These are phyloP conservation scores for Leccinum solheimii DNA, from an alignment of 1,284 basidiomycete genomes.

Conservation along the genomic window DNA sequence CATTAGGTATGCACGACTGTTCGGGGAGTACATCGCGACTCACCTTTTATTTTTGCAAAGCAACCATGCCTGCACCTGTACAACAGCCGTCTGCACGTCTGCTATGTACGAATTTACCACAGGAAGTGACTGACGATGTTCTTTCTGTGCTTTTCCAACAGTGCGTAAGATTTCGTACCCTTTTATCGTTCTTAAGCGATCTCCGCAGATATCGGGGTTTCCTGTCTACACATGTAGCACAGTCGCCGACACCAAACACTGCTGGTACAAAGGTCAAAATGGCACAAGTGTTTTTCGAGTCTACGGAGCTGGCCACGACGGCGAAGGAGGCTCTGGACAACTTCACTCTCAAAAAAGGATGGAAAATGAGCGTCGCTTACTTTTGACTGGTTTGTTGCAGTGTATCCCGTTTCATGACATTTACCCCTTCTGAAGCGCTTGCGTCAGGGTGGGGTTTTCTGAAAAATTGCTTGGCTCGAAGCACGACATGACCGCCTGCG, in stretches of 20 bases:
- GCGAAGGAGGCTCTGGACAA: conserved; percentile 80
- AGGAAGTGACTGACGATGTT: conserved; percentile 79
- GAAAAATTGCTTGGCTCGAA: background rate
- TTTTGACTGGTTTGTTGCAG: conserved; percentile 44
- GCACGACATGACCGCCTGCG: background rate
- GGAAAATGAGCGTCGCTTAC: conserved; percentile 76
- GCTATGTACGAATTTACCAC: conserved; percentile 76
- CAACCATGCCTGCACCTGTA: conserved; percentile 49
- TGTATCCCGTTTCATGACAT: conserved; percentile 7
- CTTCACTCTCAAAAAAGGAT: conserved; percentile 79
- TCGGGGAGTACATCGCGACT: conserved; percentile 17
- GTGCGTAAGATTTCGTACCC: conserved; percentile 47
- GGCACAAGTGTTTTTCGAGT: conserved; percentile 77
- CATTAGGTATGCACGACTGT: conserved; percentile 44
- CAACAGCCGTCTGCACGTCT: conserved; percentile 65
- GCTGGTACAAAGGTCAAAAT: conserved; percentile 65
- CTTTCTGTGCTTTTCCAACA: conserved; percentile 85
- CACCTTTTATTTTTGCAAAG: conserved; percentile 38
- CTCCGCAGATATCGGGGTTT: conserved; percentile 71
- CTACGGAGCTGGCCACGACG: conserved; percentile 64
- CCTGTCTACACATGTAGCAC: conserved; percentile 65
- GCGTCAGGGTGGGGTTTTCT: background rate
- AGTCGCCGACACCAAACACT: conserved; percentile 62
- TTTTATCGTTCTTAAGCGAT: conserved; percentile 5
- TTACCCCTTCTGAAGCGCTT: conserved; percentile 1